Evolutionary conservation across 345 rosid species (phyloP).

Genomic region (Dipteronia dyeriana): DNA sequence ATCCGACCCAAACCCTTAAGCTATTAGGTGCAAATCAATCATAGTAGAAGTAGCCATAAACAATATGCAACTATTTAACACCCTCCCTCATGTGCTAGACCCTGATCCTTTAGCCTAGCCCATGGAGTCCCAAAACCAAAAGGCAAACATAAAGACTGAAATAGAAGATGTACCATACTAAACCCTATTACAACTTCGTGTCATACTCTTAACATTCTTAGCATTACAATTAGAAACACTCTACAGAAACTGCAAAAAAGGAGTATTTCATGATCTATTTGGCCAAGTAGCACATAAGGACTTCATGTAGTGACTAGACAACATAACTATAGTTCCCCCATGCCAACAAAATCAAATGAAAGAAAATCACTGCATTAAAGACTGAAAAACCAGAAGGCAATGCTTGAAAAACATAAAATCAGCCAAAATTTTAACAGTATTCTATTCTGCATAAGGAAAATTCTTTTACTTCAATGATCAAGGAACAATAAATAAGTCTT

Average conservation of each 20-base stretch:
- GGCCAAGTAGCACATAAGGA: conserved; percentile 7
- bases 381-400: neutral
- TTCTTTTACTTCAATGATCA: neutral
- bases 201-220: neutral
- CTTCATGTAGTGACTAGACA: neutral
- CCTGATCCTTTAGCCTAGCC: neutral
- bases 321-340: neutral
- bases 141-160: neutral
- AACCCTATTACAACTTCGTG: neutral
- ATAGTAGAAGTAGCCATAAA: neutral
- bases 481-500: neutral
- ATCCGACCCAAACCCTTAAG: neutral
- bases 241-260: neutral
- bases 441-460: neutral
- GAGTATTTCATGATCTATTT: neutral
- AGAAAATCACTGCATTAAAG: neutral
- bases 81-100: neutral
- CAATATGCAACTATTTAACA: neutral
- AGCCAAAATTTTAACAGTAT: neutral
- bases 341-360: neutral
- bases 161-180: neutral
- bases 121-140: neutral
- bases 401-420: neutral
- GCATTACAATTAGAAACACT: neutral
- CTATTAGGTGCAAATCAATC: neutral